Evolutionary conservation across 2,329 filamentous ascomycete species (phyloP).

Genomic region (Knufia petricola): DNA sequence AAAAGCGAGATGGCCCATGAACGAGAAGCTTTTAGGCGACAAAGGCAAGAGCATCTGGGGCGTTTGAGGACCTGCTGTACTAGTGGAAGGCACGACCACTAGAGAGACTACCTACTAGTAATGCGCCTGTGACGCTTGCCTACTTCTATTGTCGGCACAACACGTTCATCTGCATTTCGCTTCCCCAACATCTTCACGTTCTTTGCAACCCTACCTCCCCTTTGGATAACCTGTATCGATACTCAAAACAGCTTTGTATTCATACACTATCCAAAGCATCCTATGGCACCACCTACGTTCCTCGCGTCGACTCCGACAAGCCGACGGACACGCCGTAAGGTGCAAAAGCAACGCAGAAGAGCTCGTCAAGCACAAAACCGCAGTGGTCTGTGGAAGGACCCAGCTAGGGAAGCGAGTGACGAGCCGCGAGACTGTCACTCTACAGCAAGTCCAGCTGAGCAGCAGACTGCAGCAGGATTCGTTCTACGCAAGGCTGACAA

Average conservation of each 20-base stretch:
- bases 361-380: not conserved
- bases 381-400: not conserved
- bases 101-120: too few species aligned
- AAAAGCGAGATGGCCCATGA: not conserved
- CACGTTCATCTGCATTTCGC: not conserved
- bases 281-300: conserved; percentile 1
- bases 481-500: not conserved
- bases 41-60: too few species aligned
- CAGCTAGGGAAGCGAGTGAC: not conserved
- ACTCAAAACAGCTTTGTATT: not conserved
- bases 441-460: not conserved
- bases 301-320: not conserved
- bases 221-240: not conserved
- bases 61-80: too few species aligned
- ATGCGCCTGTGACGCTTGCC: too few species aligned
- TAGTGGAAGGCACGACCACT: conserved; percentile 8
- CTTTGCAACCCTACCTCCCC: not conserved
- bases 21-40: too few species aligned
- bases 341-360: conserved; percentile 1
- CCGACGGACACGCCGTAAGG: conserved; percentile 4
- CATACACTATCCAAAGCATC: not conserved
- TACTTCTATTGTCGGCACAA: conserved; percentile 11
- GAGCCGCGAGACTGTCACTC: not conserved
- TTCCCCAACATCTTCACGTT: not conserved
- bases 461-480: not conserved